Evolutionary conservation across 179 eudicot genomes (phyloP).

Genomic region (Camellia oleifera): DNA sequence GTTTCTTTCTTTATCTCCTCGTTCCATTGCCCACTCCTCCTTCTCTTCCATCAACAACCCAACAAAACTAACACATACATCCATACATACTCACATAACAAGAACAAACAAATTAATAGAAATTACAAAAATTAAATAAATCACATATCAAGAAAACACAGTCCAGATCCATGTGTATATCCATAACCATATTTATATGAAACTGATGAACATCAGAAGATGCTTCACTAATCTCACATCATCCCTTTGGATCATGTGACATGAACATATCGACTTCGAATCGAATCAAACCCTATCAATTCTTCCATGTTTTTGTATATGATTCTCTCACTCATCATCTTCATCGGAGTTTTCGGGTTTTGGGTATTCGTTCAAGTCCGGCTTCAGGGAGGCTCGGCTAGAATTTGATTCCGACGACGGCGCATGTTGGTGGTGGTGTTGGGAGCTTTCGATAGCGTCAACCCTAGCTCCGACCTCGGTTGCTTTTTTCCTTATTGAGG

Average conservation of each 20-base stretch:
- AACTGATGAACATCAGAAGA: neutral
- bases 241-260: constrained; percentile 7
- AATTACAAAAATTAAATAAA: no score
- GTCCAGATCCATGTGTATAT: neutral
- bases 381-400: neutral
- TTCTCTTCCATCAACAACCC: neutral
- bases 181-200: no score
- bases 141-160: neutral
- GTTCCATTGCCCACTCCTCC: neutral
- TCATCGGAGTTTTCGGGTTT: constrained; percentile 20
- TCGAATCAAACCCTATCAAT: neutral
- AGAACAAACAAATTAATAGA: neutral
- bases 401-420: neutral
- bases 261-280: neutral
- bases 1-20: neutral
- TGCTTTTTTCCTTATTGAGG: constrained; percentile 50
- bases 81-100: neutral
- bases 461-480: constrained; percentile 67
- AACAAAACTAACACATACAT: neutral
- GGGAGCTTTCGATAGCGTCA: constrained; percentile 38
- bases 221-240: neutral
- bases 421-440: no score
- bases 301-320: neutral
- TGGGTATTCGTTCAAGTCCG: constrained; percentile 20
- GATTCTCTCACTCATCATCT: neutral